These are phyloP conservation scores for Trypanosoma theileri DNA, from an alignment of 208 protist genomes.

Conservation along the genomic window DNA sequence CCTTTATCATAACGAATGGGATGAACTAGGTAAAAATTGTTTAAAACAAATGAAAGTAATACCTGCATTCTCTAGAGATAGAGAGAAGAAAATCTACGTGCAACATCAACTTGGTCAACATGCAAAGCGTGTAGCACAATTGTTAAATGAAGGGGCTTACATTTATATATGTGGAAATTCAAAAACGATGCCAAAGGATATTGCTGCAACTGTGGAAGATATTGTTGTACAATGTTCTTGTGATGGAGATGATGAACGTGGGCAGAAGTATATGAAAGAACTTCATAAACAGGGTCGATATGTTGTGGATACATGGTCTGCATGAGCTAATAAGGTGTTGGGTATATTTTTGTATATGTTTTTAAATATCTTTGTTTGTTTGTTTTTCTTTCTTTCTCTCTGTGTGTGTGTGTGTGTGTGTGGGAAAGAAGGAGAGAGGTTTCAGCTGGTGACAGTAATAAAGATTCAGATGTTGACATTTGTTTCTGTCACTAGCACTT, in stretches of 20 bases:
- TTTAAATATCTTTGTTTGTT: conserved; percentile 13
- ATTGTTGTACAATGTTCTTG: conserved; percentile 56
- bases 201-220: conserved; percentile 47
- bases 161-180: conserved; percentile 86
- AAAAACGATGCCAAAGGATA: conserved; percentile 86
- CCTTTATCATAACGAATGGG: conserved; percentile 77
- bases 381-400: conserved; percentile 6
- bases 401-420: too few relatives aligned
- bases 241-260: conserved; percentile 39
- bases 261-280: conserved; percentile 36
- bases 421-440: too few relatives aligned
- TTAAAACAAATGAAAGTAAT: conserved; percentile 60
- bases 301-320: conserved; percentile 86
- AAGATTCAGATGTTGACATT: too few relatives aligned
- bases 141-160: conserved; percentile 41
- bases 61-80: conserved; percentile 82
- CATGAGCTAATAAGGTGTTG: conserved; percentile 34
- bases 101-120: conserved; percentile 81
- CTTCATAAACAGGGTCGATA: conserved; percentile 57
- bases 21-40: conserved; percentile 20
- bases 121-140: conserved; percentile 43
- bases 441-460: too few relatives aligned
- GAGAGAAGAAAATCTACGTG: conserved; percentile 80
- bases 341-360: too few relatives aligned
- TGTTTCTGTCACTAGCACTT: too few relatives aligned